Evolutionary conservation across 1,284 basidiomycete species (phyloP), one percentile per base, ranked within the genome.

Genomic region (Tilletia horrida): DNA sequence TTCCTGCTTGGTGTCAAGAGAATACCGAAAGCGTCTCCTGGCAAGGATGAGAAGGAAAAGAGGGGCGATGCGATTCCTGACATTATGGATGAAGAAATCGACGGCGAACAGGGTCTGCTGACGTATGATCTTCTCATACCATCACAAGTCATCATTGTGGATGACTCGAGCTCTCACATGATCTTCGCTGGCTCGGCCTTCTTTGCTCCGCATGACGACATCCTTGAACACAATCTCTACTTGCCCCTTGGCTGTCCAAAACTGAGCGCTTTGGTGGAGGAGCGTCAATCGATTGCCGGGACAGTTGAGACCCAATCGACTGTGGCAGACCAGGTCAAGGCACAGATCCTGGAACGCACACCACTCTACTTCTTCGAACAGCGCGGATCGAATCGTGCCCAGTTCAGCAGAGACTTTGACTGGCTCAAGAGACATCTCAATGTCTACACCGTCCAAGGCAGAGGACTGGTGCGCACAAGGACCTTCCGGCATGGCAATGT

Each of bases 291-390:
- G 64, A 85, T 87, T 0, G 84, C 85, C 2, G 78, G 82, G 11
- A 83, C 79, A 1, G 77, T 83, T 0, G 69, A 77, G 16, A 57
- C 72, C 11, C 76, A 83, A 16, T 77, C 76, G 45, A 70, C 71
- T 25, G 67, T 72, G 14, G 70, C 78, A 8, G 64, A 64, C 45
- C 75, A 75, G 55, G 74, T 81, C 63, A 73, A 75, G 47, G 72
- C 69, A 16, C 73, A 78, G n/a, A 88, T 95, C 1, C 83, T 95
- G n/a, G 91, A 97, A 82, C 86, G 95, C 29, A 85, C 96, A 14
- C 92, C 93, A 0, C 85, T 98, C 42, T 97, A 97, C 84, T 84
- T 97, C 8, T 90, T 96, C 65, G 93, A 96, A 76, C 90, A 92
- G 68, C 88, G 88, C 0, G 88, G 91, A 76, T 69, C 75, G 45